Conservation (phyloP, 768 basidiomycete genomes). For the Megacollybia marginata region DNA sequence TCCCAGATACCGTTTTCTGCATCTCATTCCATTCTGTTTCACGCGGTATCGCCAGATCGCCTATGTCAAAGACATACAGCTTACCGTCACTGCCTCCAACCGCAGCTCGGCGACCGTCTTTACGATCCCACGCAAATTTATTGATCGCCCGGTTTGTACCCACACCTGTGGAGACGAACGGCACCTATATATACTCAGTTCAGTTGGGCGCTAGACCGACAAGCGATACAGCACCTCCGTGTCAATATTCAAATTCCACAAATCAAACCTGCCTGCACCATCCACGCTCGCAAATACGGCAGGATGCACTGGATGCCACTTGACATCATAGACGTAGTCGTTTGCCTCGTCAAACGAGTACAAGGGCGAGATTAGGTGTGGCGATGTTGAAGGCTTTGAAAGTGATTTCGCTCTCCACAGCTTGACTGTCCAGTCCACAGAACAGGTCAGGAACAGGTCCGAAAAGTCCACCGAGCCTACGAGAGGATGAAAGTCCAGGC, state of each 20-base stretch:
- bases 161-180: slow-evolving; percentile 79
- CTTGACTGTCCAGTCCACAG: slow-evolving; percentile 98
- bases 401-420: slow-evolving; percentile 84
- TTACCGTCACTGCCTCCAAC: slow-evolving; percentile 90
- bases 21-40: slow-evolving; percentile 93
- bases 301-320: slow-evolving; percentile 96
- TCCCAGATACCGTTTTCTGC: slow-evolving; percentile 76
- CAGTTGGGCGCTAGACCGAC: too few relatives aligned
- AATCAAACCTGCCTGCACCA: slow-evolving; percentile 90
- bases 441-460: slow-evolving; percentile 88
- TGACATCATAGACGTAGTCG: slow-evolving; percentile 98
- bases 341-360: slow-evolving; percentile 97
- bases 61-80: slow-evolving; percentile 91
- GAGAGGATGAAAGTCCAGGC: slow-evolving; percentile 90
- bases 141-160: slow-evolving; percentile 83
- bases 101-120: slow-evolving; percentile 85
- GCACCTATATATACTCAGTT: slow-evolving; percentile 52
- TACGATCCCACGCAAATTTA: slow-evolving; percentile 91
- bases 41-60: slow-evolving; percentile 80
- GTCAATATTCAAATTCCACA: slow-evolving; percentile 97
- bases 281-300: slow-evolving; percentile 91
- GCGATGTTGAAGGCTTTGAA: slow-evolving; percentile 61
- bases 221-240: slow-evolving; percentile 65
- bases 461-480: slow-evolving; percentile 91
- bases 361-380: slow-evolving; percentile 59